A percentile compares a stretch with the other conserved stretches of the same genome.
Conservation (phyloP, 257 asterid genomes). For the Forsythia viridissima region DNA sequence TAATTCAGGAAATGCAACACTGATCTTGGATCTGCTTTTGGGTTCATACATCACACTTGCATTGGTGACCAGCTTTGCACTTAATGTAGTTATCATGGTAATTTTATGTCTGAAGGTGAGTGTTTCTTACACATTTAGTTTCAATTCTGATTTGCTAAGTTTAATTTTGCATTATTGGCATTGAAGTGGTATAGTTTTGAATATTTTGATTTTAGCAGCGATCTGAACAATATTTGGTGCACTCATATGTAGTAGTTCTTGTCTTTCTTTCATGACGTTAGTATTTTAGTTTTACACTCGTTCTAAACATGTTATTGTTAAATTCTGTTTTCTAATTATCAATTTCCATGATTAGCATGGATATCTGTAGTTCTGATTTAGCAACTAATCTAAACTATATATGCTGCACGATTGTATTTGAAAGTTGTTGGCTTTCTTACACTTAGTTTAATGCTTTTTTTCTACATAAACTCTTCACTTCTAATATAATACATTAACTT, state of each 20-base stretch:
- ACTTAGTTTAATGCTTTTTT: neutral
- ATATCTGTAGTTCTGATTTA: neutral
- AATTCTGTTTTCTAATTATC: neutral
- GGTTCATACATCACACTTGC: slow-evolving; percentile 66
- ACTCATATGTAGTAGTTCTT: neutral
- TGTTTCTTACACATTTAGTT: neutral
- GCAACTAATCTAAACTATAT: neutral
- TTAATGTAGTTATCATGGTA: slow-evolving; percentile 52
- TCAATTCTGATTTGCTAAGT: neutral
- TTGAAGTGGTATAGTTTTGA: slow-evolving; percentile 7
- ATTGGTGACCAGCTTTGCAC: slow-evolving; percentile 68
- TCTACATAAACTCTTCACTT: neutral
- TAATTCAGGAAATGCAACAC: slow-evolving; percentile 53
- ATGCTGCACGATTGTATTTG: neutral
- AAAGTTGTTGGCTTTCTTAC: neutral
- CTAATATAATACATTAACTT: neutral
- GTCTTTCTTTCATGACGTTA: neutral
- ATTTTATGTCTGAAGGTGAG: slow-evolving; percentile 76
- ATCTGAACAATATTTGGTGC: neutral
- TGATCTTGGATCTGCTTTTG: slow-evolving; percentile 56
- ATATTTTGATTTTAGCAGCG: neutral
- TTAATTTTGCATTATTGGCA: slow-evolving; percentile 6
- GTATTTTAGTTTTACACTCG: neutral
- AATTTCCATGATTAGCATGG: neutral
- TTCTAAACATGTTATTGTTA: neutral